Conservation (phyloP, 2,329 filamentous ascomycete species). For the Epichloe sp. region DNA sequence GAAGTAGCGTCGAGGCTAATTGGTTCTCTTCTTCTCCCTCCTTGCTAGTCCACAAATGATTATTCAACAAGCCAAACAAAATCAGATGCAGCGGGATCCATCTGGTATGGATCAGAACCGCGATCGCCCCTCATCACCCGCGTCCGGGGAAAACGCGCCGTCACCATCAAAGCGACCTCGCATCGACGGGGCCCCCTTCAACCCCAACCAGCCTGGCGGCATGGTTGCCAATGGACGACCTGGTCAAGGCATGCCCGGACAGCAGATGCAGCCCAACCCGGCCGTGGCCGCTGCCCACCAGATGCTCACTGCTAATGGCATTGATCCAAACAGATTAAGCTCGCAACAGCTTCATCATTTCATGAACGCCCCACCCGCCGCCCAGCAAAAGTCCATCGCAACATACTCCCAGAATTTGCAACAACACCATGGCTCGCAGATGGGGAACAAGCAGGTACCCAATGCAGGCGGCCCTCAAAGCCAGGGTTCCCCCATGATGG, state of each 20-base stretch:
- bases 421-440: slow-evolving; percentile 68
- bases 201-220: slow-evolving; percentile 48
- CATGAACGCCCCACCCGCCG: slow-evolving; percentile 38
- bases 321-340: slow-evolving; percentile 62
- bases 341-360: slow-evolving; percentile 61
- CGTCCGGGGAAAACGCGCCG: slow-evolving; percentile 72
- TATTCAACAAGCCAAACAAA: slow-evolving; percentile 57
- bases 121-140: slow-evolving; percentile 68
- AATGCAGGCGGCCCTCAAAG: slow-evolving; percentile 57
- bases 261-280: slow-evolving; percentile 47
- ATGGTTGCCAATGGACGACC: slow-evolving; percentile 68
- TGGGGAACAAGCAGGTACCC: slow-evolving; percentile 69
- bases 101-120: slow-evolving; percentile 78
- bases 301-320: slow-evolving; percentile 54
- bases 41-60: slow-evolving; percentile 53
- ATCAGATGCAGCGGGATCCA: slow-evolving; percentile 77
- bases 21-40: not conserved
- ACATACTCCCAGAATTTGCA: slow-evolving; percentile 77
- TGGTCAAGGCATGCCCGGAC: slow-evolving; percentile 56
- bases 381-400: slow-evolving; percentile 74
- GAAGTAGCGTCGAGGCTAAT: not conserved
- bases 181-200: slow-evolving; percentile 58
- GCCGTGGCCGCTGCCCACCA: slow-evolving; percentile 41
- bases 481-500: slow-evolving; percentile 75
- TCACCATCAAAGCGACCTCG: slow-evolving; percentile 86